A percentile compares a stretch with the other conserved stretches of the same genome.
phyloP scores from a whole-genome alignment of 2,329 filamentous ascomycete species.

The Xylaria sp. region DNA sequence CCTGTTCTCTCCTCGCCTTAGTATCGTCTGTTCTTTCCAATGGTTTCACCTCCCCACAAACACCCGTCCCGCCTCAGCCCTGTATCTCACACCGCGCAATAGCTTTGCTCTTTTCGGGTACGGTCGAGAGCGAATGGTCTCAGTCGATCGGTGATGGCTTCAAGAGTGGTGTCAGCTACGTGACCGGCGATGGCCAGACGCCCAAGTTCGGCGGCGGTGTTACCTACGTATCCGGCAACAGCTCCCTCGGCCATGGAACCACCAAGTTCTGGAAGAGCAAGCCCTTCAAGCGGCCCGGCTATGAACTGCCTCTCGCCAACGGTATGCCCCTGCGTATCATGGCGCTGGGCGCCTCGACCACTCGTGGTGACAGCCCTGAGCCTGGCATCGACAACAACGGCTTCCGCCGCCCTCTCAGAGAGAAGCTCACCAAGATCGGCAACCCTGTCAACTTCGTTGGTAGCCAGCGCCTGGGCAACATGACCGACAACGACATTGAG shows the following conservation, averaged over 20 bases:
- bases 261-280: conserved; percentile 28
- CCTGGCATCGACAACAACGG: conserved; percentile 31
- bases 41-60: background rate
- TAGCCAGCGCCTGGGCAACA: conserved; percentile 31
- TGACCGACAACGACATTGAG: conserved; percentile 34
- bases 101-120: conserved; percentile 28
- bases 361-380: conserved; percentile 31
- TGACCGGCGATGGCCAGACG: conserved; percentile 18
- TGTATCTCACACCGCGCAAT: conserved; percentile 10
- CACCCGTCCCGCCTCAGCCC: background rate
- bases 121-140: conserved; percentile 29
- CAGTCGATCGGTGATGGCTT: conserved; percentile 27
- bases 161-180: conserved; percentile 26
- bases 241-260: conserved; percentile 22
- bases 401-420: conserved; percentile 33
- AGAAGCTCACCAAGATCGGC: conserved; percentile 31
- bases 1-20: background rate
- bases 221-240: conserved; percentile 27
- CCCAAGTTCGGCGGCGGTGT: conserved; percentile 17
- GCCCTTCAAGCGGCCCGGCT: conserved; percentile 29
- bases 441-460: conserved; percentile 35
- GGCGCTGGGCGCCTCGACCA: conserved; percentile 32
- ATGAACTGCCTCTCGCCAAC: conserved; percentile 30
- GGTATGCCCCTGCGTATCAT: conserved; percentile 32
- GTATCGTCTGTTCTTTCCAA: background rate